Conservation (phyloP, 2,329 filamentous ascomycete species). For the Alternaria alternata region DNA sequence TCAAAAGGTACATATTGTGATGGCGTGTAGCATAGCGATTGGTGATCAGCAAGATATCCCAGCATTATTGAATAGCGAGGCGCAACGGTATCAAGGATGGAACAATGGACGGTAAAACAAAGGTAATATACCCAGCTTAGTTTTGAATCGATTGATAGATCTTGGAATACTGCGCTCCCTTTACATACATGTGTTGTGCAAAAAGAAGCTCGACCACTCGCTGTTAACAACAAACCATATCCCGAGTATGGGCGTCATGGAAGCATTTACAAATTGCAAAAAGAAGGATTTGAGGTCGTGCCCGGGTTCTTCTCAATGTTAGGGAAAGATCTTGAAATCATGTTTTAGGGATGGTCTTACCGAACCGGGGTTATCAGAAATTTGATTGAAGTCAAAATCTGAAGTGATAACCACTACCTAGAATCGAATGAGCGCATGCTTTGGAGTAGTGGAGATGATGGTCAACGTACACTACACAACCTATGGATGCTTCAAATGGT, state of each 20-base stretch:
- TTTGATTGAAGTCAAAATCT: constrained; percentile 30
- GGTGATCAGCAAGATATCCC: constrained; percentile 7
- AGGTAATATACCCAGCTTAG: constrained; percentile 1
- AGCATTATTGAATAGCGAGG: constrained; percentile 16
- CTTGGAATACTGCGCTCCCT: too few species aligned
- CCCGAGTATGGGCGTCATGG: background rate
- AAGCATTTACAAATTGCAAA: background rate
- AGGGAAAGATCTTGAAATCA: background rate
- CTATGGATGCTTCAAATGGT: constrained; percentile 14
- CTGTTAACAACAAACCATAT: background rate
- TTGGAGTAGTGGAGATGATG: background rate
- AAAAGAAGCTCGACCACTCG: background rate
- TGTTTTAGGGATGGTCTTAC: background rate
- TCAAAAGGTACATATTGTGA: background rate
- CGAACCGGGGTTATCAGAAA: constrained; percentile 39
- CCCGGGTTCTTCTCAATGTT: constrained; percentile 23
- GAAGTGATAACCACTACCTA: constrained; percentile 39
- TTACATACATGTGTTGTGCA: background rate
- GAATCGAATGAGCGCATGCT: constrained; percentile 23
- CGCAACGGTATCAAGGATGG: constrained; percentile 7
- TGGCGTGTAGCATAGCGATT: background rate
- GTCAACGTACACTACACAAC: constrained; percentile 29
- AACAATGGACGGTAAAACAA: background rate
- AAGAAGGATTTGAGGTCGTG: constrained; percentile 17
- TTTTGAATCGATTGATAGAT: background rate